Evolutionary conservation across 768 basidiomycete species (phyloP).

Genomic region (Pulveroboletus sp.): DNA sequence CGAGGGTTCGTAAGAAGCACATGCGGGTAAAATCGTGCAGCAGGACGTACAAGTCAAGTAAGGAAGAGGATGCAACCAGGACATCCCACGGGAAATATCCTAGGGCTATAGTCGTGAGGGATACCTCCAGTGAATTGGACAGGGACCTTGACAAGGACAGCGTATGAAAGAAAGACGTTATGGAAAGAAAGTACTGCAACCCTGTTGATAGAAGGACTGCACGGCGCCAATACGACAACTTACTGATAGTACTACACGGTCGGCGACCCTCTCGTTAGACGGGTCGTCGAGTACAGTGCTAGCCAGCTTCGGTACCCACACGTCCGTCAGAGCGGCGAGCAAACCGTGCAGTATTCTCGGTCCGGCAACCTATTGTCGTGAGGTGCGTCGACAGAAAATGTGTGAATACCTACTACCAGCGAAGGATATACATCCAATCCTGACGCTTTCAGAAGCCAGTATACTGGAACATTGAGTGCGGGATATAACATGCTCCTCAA

Average conservation of each 20-base stretch:
- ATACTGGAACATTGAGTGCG: slow-evolving; percentile 72
- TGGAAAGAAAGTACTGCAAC: slow-evolving; percentile 66
- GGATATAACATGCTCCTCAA: slow-evolving; percentile 83
- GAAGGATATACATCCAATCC: slow-evolving; percentile 46
- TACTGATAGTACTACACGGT: slow-evolving; percentile 52
- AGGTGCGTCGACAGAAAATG: neutral
- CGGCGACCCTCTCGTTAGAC: slow-evolving; percentile 29
- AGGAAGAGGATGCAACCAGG: slow-evolving; percentile 24
- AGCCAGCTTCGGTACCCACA: slow-evolving; percentile 63
- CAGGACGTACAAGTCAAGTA: slow-evolving; percentile 18
- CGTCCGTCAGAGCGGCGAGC: slow-evolving; percentile 78
- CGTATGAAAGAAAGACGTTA: slow-evolving; percentile 84
- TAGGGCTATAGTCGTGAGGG: slow-evolving; percentile 75
- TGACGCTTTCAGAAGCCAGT: slow-evolving; percentile 58
- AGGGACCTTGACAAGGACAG: slow-evolving; percentile 81
- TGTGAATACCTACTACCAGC: slow-evolving; percentile 54
- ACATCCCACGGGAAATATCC: slow-evolving; percentile 71
- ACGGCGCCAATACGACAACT: slow-evolving; percentile 27
- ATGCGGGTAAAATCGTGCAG: neutral
- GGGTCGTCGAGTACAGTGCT: slow-evolving; percentile 50
- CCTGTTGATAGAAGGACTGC: neutral
- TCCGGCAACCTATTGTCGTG: slow-evolving; percentile 49
- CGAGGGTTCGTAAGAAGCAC: slow-evolving; percentile 30
- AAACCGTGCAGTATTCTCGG: slow-evolving; percentile 74
- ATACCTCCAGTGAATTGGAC: slow-evolving; percentile 90